phyloP scores from a whole-genome alignment of 768 basidiomycete species.

The Suillus cothurnatus region DNA sequence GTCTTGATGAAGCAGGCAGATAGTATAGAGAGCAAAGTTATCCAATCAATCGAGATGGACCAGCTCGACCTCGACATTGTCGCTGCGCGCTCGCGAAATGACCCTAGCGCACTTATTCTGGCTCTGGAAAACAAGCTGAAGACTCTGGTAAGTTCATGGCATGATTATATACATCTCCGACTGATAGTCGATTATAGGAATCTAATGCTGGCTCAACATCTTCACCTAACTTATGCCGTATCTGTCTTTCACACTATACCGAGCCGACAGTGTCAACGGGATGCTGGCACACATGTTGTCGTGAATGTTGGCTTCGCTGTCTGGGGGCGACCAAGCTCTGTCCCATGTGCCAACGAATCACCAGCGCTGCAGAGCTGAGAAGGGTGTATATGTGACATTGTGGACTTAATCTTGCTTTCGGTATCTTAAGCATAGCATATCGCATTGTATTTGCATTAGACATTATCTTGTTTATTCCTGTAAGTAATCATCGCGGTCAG shows the following conservation, averaged over 20 bases:
- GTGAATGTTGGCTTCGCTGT: slow-evolving; percentile 84
- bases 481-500: not conserved
- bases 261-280: slow-evolving; percentile 83
- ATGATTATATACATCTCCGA: not conserved
- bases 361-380: slow-evolving; percentile 71
- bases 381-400: slow-evolving; percentile 66
- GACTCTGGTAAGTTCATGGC: slow-evolving; percentile 46
- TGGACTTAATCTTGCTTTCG: not conserved
- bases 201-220: not conserved
- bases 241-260: slow-evolving; percentile 76
- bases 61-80: slow-evolving; percentile 51
- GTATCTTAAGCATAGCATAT: not conserved
- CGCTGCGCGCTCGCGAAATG: slow-evolving; percentile 49
- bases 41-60: slow-evolving; percentile 45
- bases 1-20: slow-evolving; percentile 23
- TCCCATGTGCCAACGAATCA: slow-evolving; percentile 88
- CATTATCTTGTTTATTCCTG: not conserved
- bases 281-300: slow-evolving; percentile 87
- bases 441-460: not conserved
- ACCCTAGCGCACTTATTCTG: slow-evolving; percentile 47
- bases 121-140: slow-evolving; percentile 66
- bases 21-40: slow-evolving; percentile 41
- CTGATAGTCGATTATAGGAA: slow-evolving; percentile 2
- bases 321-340: slow-evolving; percentile 81
- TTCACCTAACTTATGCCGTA: slow-evolving; percentile 66